Base-by-base conservation (phyloP, 805 yeast species). In the Suhomyces emberorum region DNA sequence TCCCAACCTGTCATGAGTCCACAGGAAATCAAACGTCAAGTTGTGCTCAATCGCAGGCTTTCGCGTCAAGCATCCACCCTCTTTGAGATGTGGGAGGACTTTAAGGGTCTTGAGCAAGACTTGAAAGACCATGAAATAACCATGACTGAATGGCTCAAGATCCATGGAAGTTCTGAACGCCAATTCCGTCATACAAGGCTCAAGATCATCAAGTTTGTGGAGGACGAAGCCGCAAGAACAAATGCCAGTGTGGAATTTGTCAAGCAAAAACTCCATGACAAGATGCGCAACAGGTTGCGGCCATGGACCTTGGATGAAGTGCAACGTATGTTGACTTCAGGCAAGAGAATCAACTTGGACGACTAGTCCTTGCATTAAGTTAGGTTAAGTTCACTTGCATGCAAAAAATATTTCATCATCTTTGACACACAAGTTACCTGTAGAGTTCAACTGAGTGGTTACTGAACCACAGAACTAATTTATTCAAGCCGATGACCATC, bases 51-150 rank as follows among this genome's bases (percentile, higher is more conserved):
- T 26, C 28, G 60, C 20, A 38, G 60, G 34, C 48, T 56, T 22
- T 56, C 61, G 4, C 25, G 61, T 30, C 61, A 57, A 31, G 60
- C 61, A 0, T 42, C 49, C 22, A 51, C 58, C 11, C 35, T 59
- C 7, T 54, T 49, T 37, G 63, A 59, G 39, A 54, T 59, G 61
- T 59, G 64, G 64, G 57, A 59, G 38, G 64, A 59, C 39, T 59
- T 55, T 39, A 59, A 57, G 34, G 43, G 52, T 4, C 38, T 58
- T 16, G 63, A 57, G 30, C 36, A 41, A 16, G 57, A 48, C 14
- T 41, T 59, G 24, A 48, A 46, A 11, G 49, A 49, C 16, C 46
- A 51, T 32, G 55, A 50, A 25, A 46, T 59, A 19, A 46, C 57
- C 12, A 38, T 49, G 7, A 54, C 60, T 4, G 63, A 57, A 36